Percentiles rank a stretch among this genome's conserved stretches.
phyloP scores from a whole-genome alignment of 2,329 filamentous ascomycete species.

The Neopestalotiopsis sp. region DNA sequence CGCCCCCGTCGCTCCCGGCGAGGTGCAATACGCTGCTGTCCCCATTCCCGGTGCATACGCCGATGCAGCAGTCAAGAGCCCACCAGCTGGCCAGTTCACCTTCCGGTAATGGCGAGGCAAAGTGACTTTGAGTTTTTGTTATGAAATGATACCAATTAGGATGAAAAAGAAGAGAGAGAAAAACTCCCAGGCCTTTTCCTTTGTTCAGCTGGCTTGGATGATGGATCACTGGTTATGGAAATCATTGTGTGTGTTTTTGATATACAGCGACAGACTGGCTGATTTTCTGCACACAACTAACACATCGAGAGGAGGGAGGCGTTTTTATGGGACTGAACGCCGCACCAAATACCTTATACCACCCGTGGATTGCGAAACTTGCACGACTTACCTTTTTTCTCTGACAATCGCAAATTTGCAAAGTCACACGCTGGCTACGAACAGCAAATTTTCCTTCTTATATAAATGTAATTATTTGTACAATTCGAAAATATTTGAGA shows the following conservation, averaged over 20 bases:
- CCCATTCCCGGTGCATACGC: constrained; percentile 88
- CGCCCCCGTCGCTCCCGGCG: constrained; percentile 74
- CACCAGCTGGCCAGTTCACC: constrained; percentile 48
- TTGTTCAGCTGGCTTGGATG: constrained; percentile 29
- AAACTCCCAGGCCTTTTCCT: constrained; percentile 20
- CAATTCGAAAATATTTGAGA: constrained; percentile 12
- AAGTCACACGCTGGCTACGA: background rate
- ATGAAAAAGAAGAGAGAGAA: constrained; percentile 24
- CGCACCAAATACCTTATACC: constrained; percentile 9
- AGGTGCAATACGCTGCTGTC: constrained; percentile 83
- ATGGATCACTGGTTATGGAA: constrained; percentile 19
- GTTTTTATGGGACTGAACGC: constrained; percentile 6
- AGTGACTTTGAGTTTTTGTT: background rate
- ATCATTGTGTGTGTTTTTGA: background rate
- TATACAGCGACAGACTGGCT: constrained; percentile 12
- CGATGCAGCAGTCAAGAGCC: constrained; percentile 58
- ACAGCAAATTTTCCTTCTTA: constrained; percentile 3
- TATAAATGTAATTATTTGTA: constrained; percentile 20
- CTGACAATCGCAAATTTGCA: constrained; percentile 13
- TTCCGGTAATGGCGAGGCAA: constrained; percentile 17
- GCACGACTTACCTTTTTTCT: background rate
- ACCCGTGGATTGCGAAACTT: constrained; percentile 6
- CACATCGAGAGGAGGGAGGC: background rate
- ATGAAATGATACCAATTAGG: constrained; percentile 17
- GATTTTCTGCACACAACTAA: background rate